Base-by-base conservation (phyloP, 768 basidiomycete genomes). In the Saitozyma sp. region DNA sequence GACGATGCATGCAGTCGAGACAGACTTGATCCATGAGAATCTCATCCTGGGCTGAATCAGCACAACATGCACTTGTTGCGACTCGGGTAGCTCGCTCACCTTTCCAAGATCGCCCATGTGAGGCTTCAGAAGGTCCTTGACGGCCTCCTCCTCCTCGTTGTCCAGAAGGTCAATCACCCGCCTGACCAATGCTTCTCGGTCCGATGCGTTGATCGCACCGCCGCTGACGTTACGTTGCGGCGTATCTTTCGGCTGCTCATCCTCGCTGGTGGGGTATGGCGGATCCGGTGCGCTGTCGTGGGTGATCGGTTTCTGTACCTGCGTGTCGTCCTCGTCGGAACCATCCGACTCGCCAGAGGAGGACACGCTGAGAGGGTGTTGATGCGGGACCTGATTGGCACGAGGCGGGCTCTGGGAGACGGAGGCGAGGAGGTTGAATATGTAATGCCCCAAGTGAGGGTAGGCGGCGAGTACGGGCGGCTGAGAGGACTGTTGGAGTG, bases 1-100 rank as follows among this genome's bases (percentile, higher is more conserved):
- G 90, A 80, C 90, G 89, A 81, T 97, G 94, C 94, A 97, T 96
- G 65, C 96, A 85, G 75, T 95, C 92, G 17, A 97, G 83, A 62
- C 93, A 90, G 75, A 88, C 86, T 70, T 93, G 89, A 75, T 96
- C 93, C 65, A 92, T 68, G 54, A 70, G 57, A 50, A 55, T 59
- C 63, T 63, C 70, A 46, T 74, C 73, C 78, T 67, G 63, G 37
- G 10, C 16, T 38, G 17, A 61, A 64, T 53, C 50, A 68, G 56
- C 58, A 49, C 58, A 29, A 5, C 29, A 29, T 29, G 5, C 5
- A 29, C 29, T 29, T 29, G 29, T 29, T 29, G 29, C 29, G 29
- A 29, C 29, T 29, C 29, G 29, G 1, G 8, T 9, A 37, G n/a
- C 20, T 20, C 65, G 88, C 78, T 69, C 57, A 79, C 78, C 67